phyloP scores from a whole-genome alignment of 768 basidiomycete genomes.

The Boletus barrowsii region DNA sequence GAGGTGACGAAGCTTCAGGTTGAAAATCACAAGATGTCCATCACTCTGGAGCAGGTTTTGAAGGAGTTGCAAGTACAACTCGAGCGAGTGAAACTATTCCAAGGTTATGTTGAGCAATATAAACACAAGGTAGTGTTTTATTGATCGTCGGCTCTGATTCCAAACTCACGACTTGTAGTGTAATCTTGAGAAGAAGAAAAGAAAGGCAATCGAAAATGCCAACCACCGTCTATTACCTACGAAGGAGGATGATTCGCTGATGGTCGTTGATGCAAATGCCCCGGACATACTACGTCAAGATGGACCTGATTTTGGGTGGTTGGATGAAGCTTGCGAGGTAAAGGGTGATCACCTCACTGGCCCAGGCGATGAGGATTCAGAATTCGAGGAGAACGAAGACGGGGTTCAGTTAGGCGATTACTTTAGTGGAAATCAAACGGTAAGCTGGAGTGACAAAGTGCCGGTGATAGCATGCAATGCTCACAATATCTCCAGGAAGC shows the following conservation, averaged over 20 bases:
- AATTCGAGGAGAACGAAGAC: constrained; percentile 19
- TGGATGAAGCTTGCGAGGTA: constrained; percentile 28
- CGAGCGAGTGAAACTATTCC: constrained; percentile 24
- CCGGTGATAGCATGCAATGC: background rate
- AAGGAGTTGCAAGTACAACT: constrained; percentile 13
- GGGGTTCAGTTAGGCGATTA: constrained; percentile 7
- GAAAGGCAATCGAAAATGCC: constrained; percentile 20
- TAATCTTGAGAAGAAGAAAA: constrained; percentile 26
- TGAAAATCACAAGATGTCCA: constrained; percentile 21
- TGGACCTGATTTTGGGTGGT: constrained; percentile 20
- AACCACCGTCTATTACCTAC: constrained; percentile 1
- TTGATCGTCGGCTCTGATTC: background rate
- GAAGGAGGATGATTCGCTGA: constrained; percentile 28
- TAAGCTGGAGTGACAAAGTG: background rate
- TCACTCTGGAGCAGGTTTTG: constrained; percentile 13
- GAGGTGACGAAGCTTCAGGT: constrained; percentile 20
- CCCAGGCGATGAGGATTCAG: constrained; percentile 12
- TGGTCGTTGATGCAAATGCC: constrained; percentile 29
- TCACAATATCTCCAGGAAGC: constrained; percentile 8
- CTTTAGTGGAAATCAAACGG: constrained; percentile 8
- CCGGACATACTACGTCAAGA: constrained; percentile 19
- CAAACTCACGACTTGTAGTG: constrained; percentile 11
- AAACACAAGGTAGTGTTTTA: constrained; percentile 21
- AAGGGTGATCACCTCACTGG: constrained; percentile 25
- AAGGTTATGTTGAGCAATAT: constrained; percentile 17